These are phyloP conservation scores for Candida odintsovae DNA, from an alignment of 805 yeast genomes.

Conservation along the genomic window DNA sequence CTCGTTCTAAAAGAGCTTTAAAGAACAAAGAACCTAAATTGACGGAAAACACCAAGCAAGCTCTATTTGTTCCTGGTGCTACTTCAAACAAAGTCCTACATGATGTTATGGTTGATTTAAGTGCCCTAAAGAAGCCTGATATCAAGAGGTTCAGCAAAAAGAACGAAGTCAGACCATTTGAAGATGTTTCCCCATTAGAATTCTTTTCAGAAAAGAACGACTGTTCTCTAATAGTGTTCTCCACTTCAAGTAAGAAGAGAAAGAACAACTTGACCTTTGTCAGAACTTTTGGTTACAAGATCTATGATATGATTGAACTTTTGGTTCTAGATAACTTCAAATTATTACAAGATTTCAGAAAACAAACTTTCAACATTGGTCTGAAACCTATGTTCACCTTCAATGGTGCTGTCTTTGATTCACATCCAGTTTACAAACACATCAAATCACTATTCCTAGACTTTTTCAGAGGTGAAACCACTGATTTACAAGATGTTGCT, in stretches of 20 bases:
- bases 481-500: slow-evolving; percentile 84
- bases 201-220: slow-evolving; percentile 96
- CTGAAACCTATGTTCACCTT: slow-evolving; percentile 91
- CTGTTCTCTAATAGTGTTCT: slow-evolving; percentile 72
- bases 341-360: slow-evolving; percentile 73
- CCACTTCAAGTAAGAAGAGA: slow-evolving; percentile 82
- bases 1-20: slow-evolving; percentile 91
- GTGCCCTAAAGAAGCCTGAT: slow-evolving; percentile 88
- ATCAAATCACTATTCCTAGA: slow-evolving; percentile 85
- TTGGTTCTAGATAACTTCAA: slow-evolving; percentile 64
- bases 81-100: slow-evolving; percentile 74
- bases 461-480: slow-evolving; percentile 80
- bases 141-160: slow-evolving; percentile 82
- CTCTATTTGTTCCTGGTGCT: slow-evolving; percentile 87
- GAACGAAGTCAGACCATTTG: slow-evolving; percentile 89
- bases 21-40: slow-evolving; percentile 85
- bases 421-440: slow-evolving; percentile 80
- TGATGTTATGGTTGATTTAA: slow-evolving; percentile 82
- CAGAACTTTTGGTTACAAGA: slow-evolving; percentile 83
- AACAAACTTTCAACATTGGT: slow-evolving; percentile 78
- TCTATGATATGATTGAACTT: slow-evolving; percentile 93
- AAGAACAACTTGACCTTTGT: slow-evolving; percentile 85
- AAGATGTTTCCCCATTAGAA: slow-evolving; percentile 78
- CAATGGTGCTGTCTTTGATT: slow-evolving; percentile 88
- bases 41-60: slow-evolving; percentile 84